phyloP scores from a whole-genome alignment of 805 yeast species.

The Saccharomycopsis fermentans region DNA sequence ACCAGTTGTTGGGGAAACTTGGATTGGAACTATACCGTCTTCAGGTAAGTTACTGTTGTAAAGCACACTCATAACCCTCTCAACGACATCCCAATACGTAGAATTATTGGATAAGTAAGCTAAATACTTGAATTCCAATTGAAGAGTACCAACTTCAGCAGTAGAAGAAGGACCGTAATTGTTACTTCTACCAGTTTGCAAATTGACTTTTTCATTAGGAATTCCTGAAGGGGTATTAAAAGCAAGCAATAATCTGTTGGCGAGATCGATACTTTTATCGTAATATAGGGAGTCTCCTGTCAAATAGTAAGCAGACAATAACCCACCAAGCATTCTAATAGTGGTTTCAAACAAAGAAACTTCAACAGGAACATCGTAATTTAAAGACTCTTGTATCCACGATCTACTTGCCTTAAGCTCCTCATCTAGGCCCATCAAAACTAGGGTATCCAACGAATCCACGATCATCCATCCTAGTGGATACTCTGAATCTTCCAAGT shows the following conservation, averaged over 20 bases:
- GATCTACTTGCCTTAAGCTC: constrained; percentile 54
- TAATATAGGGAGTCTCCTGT: constrained; percentile 60
- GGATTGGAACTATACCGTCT: constrained; percentile 80
- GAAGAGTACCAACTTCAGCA: constrained; percentile 83
- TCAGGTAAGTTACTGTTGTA: constrained; percentile 47
- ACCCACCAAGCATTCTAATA: constrained; percentile 86
- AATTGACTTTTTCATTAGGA: constrained; percentile 72
- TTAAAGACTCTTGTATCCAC: constrained; percentile 66
- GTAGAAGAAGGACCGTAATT: constrained; percentile 78
- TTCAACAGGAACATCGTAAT: constrained; percentile 59
- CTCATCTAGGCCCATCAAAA: constrained; percentile 57
- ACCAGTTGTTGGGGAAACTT: constrained; percentile 66
- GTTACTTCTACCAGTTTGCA: constrained; percentile 50
- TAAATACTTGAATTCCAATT: constrained; percentile 77
- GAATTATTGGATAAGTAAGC: constrained; percentile 71
- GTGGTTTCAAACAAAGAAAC: constrained; percentile 92
- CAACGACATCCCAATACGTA: constrained; percentile 70
- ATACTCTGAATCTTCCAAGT: constrained; percentile 51
- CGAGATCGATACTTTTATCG: constrained; percentile 71
- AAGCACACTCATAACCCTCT: constrained; percentile 58
- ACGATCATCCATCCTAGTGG: constrained; percentile 94
- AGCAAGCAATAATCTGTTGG: constrained; percentile 60
- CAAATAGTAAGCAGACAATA: constrained; percentile 71
- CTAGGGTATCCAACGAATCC: constrained; percentile 75
- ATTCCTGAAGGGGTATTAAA: constrained; percentile 58